Evolutionary conservation across 345 rosid species (phyloP).

Genomic region (Arabis hirsuta): DNA sequence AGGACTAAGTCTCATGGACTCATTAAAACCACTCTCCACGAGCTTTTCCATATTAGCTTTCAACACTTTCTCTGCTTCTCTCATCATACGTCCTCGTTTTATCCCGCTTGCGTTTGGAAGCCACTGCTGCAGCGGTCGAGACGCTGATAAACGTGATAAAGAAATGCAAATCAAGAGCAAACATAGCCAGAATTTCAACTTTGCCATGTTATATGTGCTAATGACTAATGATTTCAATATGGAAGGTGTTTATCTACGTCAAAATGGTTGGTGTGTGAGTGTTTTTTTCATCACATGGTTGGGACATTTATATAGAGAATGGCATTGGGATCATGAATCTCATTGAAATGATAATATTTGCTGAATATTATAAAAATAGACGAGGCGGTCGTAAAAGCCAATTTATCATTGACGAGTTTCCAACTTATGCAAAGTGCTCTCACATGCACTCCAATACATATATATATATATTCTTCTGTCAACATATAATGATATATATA

Average conservation of each 20-base stretch:
- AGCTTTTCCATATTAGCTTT: slow-evolving; percentile 51
- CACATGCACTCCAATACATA: slow-evolving; percentile 20
- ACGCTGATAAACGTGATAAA: slow-evolving; percentile 36
- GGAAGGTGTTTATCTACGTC: slow-evolving; percentile 6
- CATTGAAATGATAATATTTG: neutral
- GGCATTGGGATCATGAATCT: slow-evolving; percentile 28
- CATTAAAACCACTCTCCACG: slow-evolving; percentile 42
- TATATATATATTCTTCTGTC: slow-evolving; percentile 11
- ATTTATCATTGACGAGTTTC: slow-evolving; percentile 21
- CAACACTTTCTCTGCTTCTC: slow-evolving; percentile 52
- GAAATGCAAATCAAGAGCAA: slow-evolving; percentile 45
- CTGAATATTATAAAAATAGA: slow-evolving; percentile 30
- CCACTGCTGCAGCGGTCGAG: slow-evolving; percentile 39
- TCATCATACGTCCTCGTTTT: slow-evolving; percentile 45
- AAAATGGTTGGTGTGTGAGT: slow-evolving; percentile 1
- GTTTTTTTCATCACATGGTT: slow-evolving; percentile 13
- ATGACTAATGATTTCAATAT: neutral
- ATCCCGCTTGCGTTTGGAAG: slow-evolving; percentile 3
- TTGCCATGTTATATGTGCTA: slow-evolving; percentile 38
- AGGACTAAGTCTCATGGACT: slow-evolving; percentile 57
- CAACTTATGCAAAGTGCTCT: slow-evolving; percentile 29
- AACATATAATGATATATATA: slow-evolving; percentile 18
- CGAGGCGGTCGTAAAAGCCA: slow-evolving; percentile 28
- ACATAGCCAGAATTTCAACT: slow-evolving; percentile 34
- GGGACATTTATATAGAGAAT: slow-evolving; percentile 41